Base-by-base conservation (phyloP, 1,284 basidiomycete genomes). In the Amylostereum areolatum region DNA sequence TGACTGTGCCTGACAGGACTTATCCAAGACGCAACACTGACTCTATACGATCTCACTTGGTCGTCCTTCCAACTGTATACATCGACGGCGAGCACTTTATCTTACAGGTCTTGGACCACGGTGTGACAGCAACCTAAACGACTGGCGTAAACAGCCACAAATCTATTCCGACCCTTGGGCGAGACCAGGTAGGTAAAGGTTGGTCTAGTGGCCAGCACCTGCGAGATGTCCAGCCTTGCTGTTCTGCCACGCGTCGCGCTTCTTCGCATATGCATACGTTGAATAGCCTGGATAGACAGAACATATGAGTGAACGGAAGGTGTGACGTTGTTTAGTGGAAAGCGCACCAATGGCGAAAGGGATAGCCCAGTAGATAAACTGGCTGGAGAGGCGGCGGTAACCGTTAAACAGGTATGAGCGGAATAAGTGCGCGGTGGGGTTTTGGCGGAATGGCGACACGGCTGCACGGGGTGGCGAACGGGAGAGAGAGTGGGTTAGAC, bases 381-480 rank as follows among this genome's bases (percentile, higher is more conserved):
- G 89, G 36, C 72, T 72, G 48, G 84, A 79, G 44, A 93, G 67
- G 57, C 93, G 85, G 55, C 78, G 78, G 75, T 85, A 88, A 43
- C 92, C 93, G 70, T 94, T 92, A 78, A 94, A 91, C 58, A 94
- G 62, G 74, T 88, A 96, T 59, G 71, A 81, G 49, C 78, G 74
- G 64, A 95, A 66, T 59, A 85, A 79, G 54, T 89, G 75, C 45
- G 82, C 80, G 42, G 87, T 78, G 9, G 89, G 80, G 55, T 82
- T 82, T 60, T 89, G 81, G 63, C 85, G 81, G 73, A 80, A 87
- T 10, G 92, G 88, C 30, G 94, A 94, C 55, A 94, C 61, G 56
- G 80, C 93, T 96, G 52, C 36, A 27, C 42, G 31, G 10, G 29
- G n/a, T 36, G 27, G 36, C 25, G 30, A 29, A 30, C 24, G 34